phyloP scores from a whole-genome alignment of 192 early-diverging fungal genomes.

The Coemansia erecta region DNA sequence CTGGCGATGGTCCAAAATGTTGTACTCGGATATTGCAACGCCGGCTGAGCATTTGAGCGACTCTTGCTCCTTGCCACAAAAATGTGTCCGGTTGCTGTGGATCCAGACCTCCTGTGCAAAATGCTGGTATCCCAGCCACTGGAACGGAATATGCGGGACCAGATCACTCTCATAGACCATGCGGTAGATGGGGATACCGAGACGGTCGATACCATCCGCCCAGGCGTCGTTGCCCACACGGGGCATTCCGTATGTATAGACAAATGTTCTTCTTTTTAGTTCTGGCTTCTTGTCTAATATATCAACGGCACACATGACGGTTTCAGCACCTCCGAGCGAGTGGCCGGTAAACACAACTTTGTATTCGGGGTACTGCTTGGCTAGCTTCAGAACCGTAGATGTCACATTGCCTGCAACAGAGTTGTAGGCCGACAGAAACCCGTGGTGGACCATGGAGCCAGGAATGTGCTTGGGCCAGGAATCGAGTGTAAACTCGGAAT shows the following conservation, averaged over 20 bases:
- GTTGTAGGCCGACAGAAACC: constrained; percentile 44
- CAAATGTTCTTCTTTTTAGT: constrained; percentile 26
- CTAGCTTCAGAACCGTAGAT: constrained; percentile 11
- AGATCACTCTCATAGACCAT: constrained; percentile 46
- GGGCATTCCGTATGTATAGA: constrained; percentile 54
- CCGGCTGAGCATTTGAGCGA: constrained; percentile 25
- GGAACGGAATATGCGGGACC: constrained; percentile 52
- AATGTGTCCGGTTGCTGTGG: constrained; percentile 33
- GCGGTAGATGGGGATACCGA: constrained; percentile 33
- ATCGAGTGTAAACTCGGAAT: constrained; percentile 47
- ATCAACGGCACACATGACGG: constrained; percentile 45
- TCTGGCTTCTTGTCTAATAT: constrained; percentile 18
- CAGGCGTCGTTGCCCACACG: constrained; percentile 44
- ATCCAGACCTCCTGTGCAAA: constrained; percentile 50
- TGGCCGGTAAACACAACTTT: constrained; percentile 53
- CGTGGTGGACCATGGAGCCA: constrained; percentile 51
- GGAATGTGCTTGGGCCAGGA: constrained; percentile 44
- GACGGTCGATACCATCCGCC: constrained; percentile 24
- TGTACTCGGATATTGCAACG: constrained; percentile 28
- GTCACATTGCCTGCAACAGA: constrained; percentile 31
- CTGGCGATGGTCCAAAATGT: constrained; percentile 40
- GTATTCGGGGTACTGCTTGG: constrained; percentile 24
- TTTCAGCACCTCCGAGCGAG: constrained; percentile 51
- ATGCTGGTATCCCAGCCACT: constrained; percentile 52
- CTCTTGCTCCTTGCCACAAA: constrained; percentile 38